Base-by-base conservation (phyloP, 495 filamentous ascomycete species). In the Penicillium atrosanguineum region DNA sequence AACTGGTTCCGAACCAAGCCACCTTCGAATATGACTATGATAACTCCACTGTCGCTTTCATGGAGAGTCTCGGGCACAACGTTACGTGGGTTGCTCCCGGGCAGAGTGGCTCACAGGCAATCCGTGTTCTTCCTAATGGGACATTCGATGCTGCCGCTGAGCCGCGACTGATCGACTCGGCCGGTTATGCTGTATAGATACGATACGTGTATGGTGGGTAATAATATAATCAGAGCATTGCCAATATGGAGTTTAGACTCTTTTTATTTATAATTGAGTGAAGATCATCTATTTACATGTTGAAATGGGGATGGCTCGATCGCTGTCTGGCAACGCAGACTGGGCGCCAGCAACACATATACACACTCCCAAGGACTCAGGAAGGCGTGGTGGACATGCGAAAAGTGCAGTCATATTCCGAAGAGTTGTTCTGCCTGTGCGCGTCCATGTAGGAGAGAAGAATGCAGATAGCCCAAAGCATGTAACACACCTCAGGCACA, bases 81-180 rank as follows among this genome's bases (percentile, higher is more conserved):
- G 83, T 93, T 4, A 85, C 83, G 3, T 90, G 84, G 85, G 68
- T 88, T 21, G 79, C 75, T 0, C 78, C 82, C 1, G 82, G 82
- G 2, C 60, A 71, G 69, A 90, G 85, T 56, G 79, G 84, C 0
- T 91, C 86, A 12, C 91, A 97, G 63, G 84, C 78, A 0, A 71
- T 96, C 45, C 76, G 86, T 23, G 68, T 83, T 50, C 55, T 87
- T 47, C 67, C 65, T 28, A 88, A 94, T 74, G 90, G 90, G 9
- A 89, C 83, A 0, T 89, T 88, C 65, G 86, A 89, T 66, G 87
- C 86, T 37, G 87, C 81, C 12, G 82, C 87, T 6, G 90, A 95
- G 67, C 88, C 91, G 19, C 80, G 91, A 59, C 90, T 94, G 74
- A 44, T 67, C 19, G 83, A 85, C 55, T 87, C 84, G 12, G 91